Evolutionary conservation across 2,329 filamentous ascomycete genomes (phyloP), one percentile per base, ranked within the genome.

Genomic region (Sarocladium oryzae): DNA sequence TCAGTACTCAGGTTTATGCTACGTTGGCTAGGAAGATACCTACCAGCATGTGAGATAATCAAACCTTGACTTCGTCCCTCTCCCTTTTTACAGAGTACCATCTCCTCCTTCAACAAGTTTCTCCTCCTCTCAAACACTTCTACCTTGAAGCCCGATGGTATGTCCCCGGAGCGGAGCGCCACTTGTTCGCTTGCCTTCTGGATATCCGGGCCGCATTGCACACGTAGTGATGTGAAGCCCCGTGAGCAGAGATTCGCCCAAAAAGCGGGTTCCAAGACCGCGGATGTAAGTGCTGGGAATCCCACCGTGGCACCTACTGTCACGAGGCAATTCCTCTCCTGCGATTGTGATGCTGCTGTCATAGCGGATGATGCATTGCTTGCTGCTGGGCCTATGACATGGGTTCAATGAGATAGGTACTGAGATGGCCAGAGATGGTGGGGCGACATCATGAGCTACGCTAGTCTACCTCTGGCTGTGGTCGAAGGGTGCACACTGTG

Each of bases 281-380:
- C 79, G 38, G 76, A 69, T 52, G 96, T 78, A 2, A 99, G 79
- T 6, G 75, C 68, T 50, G 78, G 75, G 68, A 99, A 99, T 18
- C 86, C 81, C 15, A 91, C 90, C 0, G 92, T 99, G 5, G 93
- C 92, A 52, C 93, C 93, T 26, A 96, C 86, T 0, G 93, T 97
- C 51, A 96, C 85, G 57, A 99, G 88, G 64, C 88, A 93, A 50
- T 72, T 64, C 30, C 66, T 64, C 23, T 63, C 53, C 16, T 58
- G 48, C 7, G 13, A 11, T 30, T 21, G 20, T 5, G 32, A 41
- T 1, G 28, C 30, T 33, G 52, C 40, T 7, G 28, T 40, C 52
- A 62, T 57, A 8, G 15, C 26, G 32, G 30, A 24, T 7, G 30
- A 36, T 37, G 30, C 30, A 49, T 49, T 16, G 15, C 28, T 49